Evolutionary conservation across 2,329 filamentous ascomycete species (phyloP).

Genomic region (Aspergillus phoenicis): DNA sequence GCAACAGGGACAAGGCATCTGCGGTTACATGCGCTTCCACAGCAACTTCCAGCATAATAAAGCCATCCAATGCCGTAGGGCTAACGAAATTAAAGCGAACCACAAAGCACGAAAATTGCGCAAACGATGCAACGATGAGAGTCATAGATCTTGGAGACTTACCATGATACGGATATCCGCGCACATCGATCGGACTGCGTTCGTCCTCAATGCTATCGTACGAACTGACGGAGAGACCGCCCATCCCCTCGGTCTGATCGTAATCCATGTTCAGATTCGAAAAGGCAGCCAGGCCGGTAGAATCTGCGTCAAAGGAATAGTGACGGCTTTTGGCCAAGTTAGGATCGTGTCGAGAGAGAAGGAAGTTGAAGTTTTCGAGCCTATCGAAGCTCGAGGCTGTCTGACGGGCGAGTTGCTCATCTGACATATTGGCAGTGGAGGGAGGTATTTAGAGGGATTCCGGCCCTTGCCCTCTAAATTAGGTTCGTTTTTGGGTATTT

Average conservation of each 20-base stretch:
- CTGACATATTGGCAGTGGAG: slow-evolving; percentile 34
- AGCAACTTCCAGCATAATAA: slow-evolving; percentile 18
- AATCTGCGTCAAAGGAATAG: slow-evolving; percentile 43
- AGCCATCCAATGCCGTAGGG: slow-evolving; percentile 14
- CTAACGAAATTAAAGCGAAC: slow-evolving; percentile 29
- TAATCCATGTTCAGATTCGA: slow-evolving; percentile 42
- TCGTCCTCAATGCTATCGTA: slow-evolving; percentile 47
- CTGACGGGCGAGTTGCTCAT: slow-evolving; percentile 34
- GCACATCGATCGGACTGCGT: slow-evolving; percentile 40
- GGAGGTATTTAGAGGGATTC: slow-evolving; percentile 17
- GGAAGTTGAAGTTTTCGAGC: slow-evolving; percentile 42
- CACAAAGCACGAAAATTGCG: slow-evolving; percentile 35
- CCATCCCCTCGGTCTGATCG: slow-evolving; percentile 45
- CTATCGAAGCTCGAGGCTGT: slow-evolving; percentile 35
- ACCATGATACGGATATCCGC: slow-evolving; percentile 45
- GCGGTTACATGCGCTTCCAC: slow-evolving; percentile 13
- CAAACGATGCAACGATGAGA: slow-evolving; percentile 36
- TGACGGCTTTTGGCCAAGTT: slow-evolving; percentile 36
- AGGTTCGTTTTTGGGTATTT: slow-evolving; percentile 18
- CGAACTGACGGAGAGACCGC: slow-evolving; percentile 45
- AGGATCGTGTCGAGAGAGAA: slow-evolving; percentile 38
- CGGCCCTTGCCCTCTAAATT: slow-evolving; percentile 17
- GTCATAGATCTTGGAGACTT: slow-evolving; percentile 35
- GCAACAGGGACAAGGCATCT: background rate
- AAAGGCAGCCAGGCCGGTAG: slow-evolving; percentile 34